phyloP scores from a whole-genome alignment of 2,329 filamentous ascomycete species.

The Trematosphaeria pertusa region DNA sequence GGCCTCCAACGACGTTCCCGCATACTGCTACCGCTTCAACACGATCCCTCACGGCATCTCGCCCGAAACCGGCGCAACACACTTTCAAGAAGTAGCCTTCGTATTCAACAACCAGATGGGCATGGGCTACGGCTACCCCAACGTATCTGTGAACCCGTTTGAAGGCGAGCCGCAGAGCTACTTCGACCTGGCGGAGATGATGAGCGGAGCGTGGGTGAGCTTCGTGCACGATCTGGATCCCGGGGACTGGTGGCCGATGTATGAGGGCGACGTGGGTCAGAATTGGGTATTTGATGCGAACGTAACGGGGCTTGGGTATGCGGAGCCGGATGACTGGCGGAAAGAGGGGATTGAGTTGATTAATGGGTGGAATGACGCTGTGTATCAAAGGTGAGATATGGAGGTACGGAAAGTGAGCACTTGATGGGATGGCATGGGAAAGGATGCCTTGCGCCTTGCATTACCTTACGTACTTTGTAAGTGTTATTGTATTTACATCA shows the following conservation, averaged over 20 bases:
- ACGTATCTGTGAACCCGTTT: constrained; percentile 37
- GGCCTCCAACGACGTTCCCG: constrained; percentile 56
- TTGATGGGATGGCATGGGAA: too few relatives aligned
- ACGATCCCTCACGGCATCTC: constrained; percentile 57
- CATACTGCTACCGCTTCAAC: constrained; percentile 70
- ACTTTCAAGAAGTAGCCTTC: constrained; percentile 61
- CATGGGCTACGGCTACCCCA: constrained; percentile 48
- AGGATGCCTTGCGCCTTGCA: too few relatives aligned
- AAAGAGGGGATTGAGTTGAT: constrained; percentile 55
- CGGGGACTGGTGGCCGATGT: constrained; percentile 50
- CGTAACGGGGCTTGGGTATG: constrained; percentile 36
- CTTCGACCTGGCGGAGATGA: constrained; percentile 49
- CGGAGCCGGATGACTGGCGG: constrained; percentile 54
- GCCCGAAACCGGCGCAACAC: constrained; percentile 55
- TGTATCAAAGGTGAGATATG: constrained; percentile 11
- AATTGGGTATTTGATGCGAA: constrained; percentile 59
- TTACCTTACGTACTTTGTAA: too few relatives aligned
- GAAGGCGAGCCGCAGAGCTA: constrained; percentile 46
- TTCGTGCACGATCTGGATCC: constrained; percentile 53
- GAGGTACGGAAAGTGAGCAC: too few relatives aligned
- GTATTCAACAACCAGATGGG: constrained; percentile 56
- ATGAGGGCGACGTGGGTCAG: constrained; percentile 43
- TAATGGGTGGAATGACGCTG: constrained; percentile 29
- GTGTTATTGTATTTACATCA: too few relatives aligned
- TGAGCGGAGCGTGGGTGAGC: constrained; percentile 54